Evolutionary conservation across 139 green algal genomes (phyloP), one percentile per base, ranked within the genome.

Genomic region (Chlamydomonas incerta): DNA sequence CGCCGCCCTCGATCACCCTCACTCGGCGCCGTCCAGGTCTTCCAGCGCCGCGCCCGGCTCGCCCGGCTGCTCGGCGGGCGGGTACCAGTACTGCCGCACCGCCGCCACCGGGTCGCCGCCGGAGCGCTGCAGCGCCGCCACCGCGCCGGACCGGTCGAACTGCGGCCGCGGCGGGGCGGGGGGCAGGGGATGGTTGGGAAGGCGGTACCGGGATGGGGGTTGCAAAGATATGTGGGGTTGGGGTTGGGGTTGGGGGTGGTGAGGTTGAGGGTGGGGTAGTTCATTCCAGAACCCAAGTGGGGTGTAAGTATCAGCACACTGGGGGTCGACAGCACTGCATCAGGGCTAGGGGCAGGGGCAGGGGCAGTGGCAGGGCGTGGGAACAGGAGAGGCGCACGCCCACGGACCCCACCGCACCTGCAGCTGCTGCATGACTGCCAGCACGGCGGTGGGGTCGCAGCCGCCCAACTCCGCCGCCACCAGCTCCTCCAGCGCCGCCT

Each of bases 351-450:
- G n/a, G n/a, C n/a, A 21, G 17, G 15, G 17, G 4, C 57, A 28
- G 10, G 17, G 50, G 67, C 34, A 37, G 9, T 41, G 10, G 8
- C 23, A 72, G 2, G 6, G 33, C 20, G 9, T 18, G 3, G 14
- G 9, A 33, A 3, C 33, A 46, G 3, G 3, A 9, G 29, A 3
- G 34, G 3, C 26, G 15, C n/a, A n/a, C 11, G n/a, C 50, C 69
- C 9, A 15, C 10, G 11, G 33, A 46, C 74, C 31, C 20, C 0
- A 2, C 18, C 76, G 5, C 34, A 85, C 80, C 80, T 76, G 80
- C 66, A 85, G 66, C 50, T 85, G 80, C 66, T 85, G 80, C 80
- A 85, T 85, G 17, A 85, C 66, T 35, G 80, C 80, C 66, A 85
- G 31, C 33, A 85, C 67, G 13, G 80, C 80, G 21, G 76, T 34